Base-by-base conservation (phyloP, 768 basidiomycete species). In the Calocybe cyanea region DNA sequence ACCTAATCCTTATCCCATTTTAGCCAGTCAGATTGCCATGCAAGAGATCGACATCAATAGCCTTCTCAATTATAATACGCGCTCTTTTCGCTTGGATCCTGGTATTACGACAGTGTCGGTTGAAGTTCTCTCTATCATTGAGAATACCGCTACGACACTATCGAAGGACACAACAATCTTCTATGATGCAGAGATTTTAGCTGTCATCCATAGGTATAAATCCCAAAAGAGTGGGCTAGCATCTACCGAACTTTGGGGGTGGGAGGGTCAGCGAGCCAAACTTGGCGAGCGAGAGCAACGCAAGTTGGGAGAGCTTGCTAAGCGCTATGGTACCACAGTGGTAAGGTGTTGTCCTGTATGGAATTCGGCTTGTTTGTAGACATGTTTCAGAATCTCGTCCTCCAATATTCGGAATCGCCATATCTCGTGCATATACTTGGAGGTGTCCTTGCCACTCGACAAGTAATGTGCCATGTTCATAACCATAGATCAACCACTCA, bases 171-270 rank as follows among this genome's bases (percentile, higher is more conserved):
- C 5, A 11, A 28, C 25, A 28, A 28, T 28, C 11, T 28, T 28
- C 25, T 85, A 92, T 56, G 88, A 92, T 42, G 66, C 73, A 1
- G 90, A 92, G 57, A 65, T 81, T 7, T 65, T 90, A 15, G 79
- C 76, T 1, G 70, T 92, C 41, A 70, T 92, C 11, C 76, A 88
- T 59, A 76, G 89, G 11, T 73, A 67, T 18, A 92, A 90, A 61
- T 76, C 76, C 0, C 78, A 68, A 45, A 67, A 73, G n/a, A 81
- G 63, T 25, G 83, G 85, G 10, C 69, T 92, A 13, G 87, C 80
- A 3, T 69, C 71, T 19, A 89, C 83, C 4, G 74, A 71, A 17
- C 75, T 92, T 14, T 92, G 87, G 87, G 77, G 76, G 17, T 92
- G 90, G 90, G 65, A 69, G 14, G 90, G 90, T 0, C 78, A 72